A percentile compares a stretch with the other conserved stretches of the same genome.
Conservation (phyloP, 108 stramenopile genomes). For the Aurantiochytrium sp. region DNA sequence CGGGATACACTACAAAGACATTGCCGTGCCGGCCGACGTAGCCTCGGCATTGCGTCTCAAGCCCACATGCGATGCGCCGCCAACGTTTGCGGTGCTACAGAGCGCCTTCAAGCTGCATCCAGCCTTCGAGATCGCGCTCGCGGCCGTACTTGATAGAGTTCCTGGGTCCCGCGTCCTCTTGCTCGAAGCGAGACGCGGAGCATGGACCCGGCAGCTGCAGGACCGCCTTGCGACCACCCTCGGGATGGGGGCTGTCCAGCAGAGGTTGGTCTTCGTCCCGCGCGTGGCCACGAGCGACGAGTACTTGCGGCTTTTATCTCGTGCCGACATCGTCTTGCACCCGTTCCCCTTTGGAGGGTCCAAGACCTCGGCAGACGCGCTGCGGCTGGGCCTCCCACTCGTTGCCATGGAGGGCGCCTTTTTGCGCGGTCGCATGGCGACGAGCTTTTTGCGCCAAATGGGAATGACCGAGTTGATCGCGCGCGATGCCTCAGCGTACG, state of each 20-base stretch:
- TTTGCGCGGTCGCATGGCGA: constrained; percentile 64
- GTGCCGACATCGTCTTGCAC: constrained; percentile 59
- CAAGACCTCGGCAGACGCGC: constrained; percentile 65
- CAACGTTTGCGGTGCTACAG: constrained; percentile 63
- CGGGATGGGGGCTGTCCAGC: background rate
- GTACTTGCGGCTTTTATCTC: constrained; percentile 45
- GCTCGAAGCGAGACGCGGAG: constrained; percentile 43
- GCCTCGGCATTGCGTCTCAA: too few relatives aligned
- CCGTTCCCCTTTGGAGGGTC: constrained; percentile 72
- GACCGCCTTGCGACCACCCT: constrained; percentile 32
- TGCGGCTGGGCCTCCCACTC: constrained; percentile 53
- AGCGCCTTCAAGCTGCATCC: constrained; percentile 69
- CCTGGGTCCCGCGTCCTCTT: constrained; percentile 48
- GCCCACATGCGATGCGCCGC: too few relatives aligned
- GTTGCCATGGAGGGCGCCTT: constrained; percentile 60
- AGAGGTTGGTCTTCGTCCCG: constrained; percentile 39
- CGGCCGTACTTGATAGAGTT: constrained; percentile 48
- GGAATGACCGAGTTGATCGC: background rate
- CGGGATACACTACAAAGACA: constrained; percentile 57
- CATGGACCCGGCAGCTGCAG: constrained; percentile 45
- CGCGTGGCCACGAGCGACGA: constrained; percentile 36
- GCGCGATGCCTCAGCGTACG: background rate
- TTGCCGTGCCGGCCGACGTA: constrained; percentile 39
- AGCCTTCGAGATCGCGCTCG: constrained; percentile 55
- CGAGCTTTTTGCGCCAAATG: constrained; percentile 18